phyloP scores from a whole-genome alignment of 805 yeast species.

The Cyberlindnera saturnus region DNA sequence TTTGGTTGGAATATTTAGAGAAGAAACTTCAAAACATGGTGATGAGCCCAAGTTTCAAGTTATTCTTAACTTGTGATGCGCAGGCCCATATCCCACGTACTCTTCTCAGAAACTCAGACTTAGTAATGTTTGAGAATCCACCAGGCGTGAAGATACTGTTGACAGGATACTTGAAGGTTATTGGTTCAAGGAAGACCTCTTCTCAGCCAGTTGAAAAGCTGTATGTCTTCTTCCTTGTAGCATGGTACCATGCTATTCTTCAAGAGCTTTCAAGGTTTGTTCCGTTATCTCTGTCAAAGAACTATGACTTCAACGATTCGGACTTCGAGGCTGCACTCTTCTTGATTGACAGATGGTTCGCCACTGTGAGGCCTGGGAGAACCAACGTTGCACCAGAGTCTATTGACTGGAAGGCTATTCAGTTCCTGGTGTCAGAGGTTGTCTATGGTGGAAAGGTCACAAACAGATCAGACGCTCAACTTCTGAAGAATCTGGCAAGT shows the following conservation, averaged over 20 bases:
- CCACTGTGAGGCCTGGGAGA: slow-evolving; percentile 18
- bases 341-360: slow-evolving; percentile 39
- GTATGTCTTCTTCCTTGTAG: slow-evolving; percentile 45
- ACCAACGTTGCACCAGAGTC: slow-evolving; percentile 37
- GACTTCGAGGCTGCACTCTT: slow-evolving; percentile 51
- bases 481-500: slow-evolving; percentile 30
- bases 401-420: slow-evolving; percentile 51
- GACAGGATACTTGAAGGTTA: slow-evolving; percentile 16
- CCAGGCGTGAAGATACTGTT: slow-evolving; percentile 52
- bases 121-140: slow-evolving; percentile 55
- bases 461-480: slow-evolving; percentile 32
- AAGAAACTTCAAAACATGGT: slow-evolving; percentile 33
- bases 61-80: slow-evolving; percentile 62
- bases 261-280: slow-evolving; percentile 51
- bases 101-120: slow-evolving; percentile 46
- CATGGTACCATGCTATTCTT: slow-evolving; percentile 68
- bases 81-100: slow-evolving; percentile 46
- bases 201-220: slow-evolving; percentile 31
- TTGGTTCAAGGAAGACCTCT: slow-evolving; percentile 12
- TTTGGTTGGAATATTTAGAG: slow-evolving; percentile 54
- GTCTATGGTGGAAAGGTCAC: slow-evolving; percentile 64
- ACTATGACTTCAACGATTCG: slow-evolving; percentile 67
- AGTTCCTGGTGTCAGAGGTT: slow-evolving; percentile 43
- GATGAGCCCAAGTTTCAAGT: slow-evolving; percentile 34
- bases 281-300: slow-evolving; percentile 56